Conservation (phyloP, 2,329 filamentous ascomycete genomes). For the Oidium heveae region DNA sequence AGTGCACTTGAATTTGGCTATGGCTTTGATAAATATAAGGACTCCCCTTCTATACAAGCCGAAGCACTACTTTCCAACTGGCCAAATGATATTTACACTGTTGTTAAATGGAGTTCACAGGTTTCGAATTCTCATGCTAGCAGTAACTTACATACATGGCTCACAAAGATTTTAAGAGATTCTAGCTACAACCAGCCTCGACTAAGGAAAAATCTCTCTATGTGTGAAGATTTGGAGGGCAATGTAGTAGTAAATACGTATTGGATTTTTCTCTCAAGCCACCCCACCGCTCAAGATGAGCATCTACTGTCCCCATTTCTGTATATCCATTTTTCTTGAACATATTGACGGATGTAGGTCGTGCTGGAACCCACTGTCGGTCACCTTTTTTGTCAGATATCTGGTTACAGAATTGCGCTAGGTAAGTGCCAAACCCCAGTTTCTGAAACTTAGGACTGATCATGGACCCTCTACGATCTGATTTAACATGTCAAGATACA, state of each 20-base stretch:
- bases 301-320: neutral
- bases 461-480: slow-evolving; percentile 1
- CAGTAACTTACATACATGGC: too few relatives aligned
- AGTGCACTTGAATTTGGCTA: too few relatives aligned
- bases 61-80: too few relatives aligned
- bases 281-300: slow-evolving; percentile 1
- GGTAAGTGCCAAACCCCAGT: neutral
- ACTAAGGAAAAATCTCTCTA: too few relatives aligned
- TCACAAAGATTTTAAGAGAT: too few relatives aligned
- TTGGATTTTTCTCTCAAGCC: neutral
- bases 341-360: neutral
- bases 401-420: neutral
- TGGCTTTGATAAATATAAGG: too few relatives aligned
- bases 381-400: neutral
- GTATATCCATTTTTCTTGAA: neutral
- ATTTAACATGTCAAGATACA: too few relatives aligned
- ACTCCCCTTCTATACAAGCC: too few relatives aligned
- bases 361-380: neutral
- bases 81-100: too few relatives aligned
- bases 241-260: neutral
- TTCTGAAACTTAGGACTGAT: slow-evolving; percentile 1
- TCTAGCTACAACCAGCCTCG: too few relatives aligned
- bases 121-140: too few relatives aligned
- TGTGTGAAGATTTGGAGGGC: neutral
- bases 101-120: too few relatives aligned